Evolutionary conservation across 352 stramenopile species (phyloP).

Genomic region (Phytophthora pseudosyringae): DNA sequence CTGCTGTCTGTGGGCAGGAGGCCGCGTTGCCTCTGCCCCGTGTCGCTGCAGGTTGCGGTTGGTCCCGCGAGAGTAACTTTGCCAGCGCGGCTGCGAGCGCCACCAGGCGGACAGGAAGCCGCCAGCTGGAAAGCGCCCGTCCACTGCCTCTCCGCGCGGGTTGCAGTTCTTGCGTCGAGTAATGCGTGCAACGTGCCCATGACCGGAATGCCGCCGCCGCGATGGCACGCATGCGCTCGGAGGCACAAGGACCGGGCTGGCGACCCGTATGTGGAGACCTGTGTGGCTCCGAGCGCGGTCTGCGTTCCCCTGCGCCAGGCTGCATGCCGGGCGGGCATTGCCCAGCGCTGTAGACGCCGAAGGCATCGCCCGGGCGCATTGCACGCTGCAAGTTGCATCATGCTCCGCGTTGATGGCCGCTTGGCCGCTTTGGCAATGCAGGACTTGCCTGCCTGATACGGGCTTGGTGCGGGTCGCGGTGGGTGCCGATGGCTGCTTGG

Average conservation of each 20-base stretch:
- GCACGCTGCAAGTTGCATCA: not conserved
- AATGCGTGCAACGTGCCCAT: constrained; percentile 26
- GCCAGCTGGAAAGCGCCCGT: constrained; percentile 29
- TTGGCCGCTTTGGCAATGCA: constrained; percentile 1
- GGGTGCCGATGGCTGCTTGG: not conserved
- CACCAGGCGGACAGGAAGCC: constrained; percentile 24
- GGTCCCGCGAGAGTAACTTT: constrained; percentile 9
- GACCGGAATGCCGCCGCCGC: constrained; percentile 16
- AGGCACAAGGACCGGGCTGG: constrained; percentile 17
- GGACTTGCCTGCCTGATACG: not conserved
- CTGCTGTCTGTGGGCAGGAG: constrained; percentile 3
- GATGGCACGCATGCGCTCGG: constrained; percentile 13
- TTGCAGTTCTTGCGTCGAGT: constrained; percentile 22
- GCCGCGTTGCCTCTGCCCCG: constrained; percentile 13
- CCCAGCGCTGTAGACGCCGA: not conserved
- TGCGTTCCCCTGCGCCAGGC: constrained; percentile 22
- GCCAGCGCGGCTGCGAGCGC: not conserved
- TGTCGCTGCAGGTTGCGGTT: constrained; percentile 2
- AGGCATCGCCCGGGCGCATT: not conserved
- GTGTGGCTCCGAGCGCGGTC: constrained; percentile 27
- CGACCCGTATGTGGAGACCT: constrained; percentile 18
- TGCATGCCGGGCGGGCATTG: constrained; percentile 1
- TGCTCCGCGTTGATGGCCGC: not conserved
- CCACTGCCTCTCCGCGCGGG: constrained; percentile 23
- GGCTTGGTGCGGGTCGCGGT: not conserved